Evolutionary conservation across 129 eudicot genomes (phyloP).

Genomic region (Pittosporum tobira): DNA sequence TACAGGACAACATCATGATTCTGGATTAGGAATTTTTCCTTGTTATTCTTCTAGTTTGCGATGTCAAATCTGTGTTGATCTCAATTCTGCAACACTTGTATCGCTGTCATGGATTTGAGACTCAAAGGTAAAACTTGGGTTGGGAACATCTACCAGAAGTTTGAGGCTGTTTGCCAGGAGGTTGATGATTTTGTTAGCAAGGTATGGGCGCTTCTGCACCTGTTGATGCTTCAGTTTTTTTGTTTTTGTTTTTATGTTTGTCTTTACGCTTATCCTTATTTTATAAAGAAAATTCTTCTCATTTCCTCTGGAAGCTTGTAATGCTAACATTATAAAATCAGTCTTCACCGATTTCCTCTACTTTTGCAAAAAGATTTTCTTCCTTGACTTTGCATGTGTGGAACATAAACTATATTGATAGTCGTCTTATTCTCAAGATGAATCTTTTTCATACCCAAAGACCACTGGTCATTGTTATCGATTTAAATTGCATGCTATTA

Average conservation of each 20-base stretch:
- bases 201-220: conserved; percentile 22
- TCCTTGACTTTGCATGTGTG: background rate
- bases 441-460: background rate
- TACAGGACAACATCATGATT: background rate
- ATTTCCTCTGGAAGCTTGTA: background rate
- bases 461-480: background rate
- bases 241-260: background rate
- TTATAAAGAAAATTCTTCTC: too few species aligned
- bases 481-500: conserved; percentile 8
- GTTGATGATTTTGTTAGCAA: conserved; percentile 46
- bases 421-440: background rate
- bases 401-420: background rate
- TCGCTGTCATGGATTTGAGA: conserved; percentile 29
- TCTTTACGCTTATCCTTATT: too few species aligned
- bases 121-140: conserved; percentile 35
- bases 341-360: background rate
- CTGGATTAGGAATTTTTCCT: background rate
- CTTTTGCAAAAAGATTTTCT: background rate
- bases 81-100: conserved; percentile 5
- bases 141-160: conserved; percentile 35
- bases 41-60: background rate
- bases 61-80: conserved; percentile 8
- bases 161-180: conserved; percentile 41
- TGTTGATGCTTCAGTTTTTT: background rate
- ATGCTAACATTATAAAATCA: background rate